Evolutionary conservation across 2,329 filamentous ascomycete genomes (phyloP).

Genomic region (Oidium heveae): DNA sequence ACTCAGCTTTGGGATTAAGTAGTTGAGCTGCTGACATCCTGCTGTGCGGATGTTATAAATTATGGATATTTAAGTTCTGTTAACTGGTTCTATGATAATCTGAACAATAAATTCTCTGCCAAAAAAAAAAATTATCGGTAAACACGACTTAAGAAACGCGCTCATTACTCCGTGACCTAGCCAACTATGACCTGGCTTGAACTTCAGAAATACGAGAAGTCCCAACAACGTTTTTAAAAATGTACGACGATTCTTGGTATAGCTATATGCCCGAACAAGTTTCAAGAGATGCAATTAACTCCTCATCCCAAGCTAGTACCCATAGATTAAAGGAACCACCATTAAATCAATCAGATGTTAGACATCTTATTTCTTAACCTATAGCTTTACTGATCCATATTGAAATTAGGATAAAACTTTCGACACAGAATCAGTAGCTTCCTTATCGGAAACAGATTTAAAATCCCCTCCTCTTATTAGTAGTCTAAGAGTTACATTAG

Average conservation of each 20-base stretch:
- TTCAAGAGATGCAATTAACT: conserved; percentile 19
- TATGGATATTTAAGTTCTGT: too few relatives aligned
- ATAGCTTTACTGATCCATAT: too few relatives aligned
- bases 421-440: too few relatives aligned
- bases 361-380: conserved; percentile 6
- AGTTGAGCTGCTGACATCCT: conserved; percentile 91
- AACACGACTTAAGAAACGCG: too few relatives aligned
- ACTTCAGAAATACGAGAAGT: too few relatives aligned
- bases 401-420: too few relatives aligned
- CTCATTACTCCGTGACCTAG: neutral
- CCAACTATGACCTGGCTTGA: too few relatives aligned
- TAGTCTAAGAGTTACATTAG: conserved; percentile 30
- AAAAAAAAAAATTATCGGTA: too few relatives aligned
- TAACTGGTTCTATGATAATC: too few relatives aligned
- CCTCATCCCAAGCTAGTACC: conserved; percentile 20
- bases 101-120: too few relatives aligned
- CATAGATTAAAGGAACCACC: conserved; percentile 46
- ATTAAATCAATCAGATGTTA: conserved; percentile 38
- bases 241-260: conserved; percentile 75
- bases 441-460: too few relatives aligned
- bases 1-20: conserved; percentile 97
- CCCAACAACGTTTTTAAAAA: conserved; percentile 14
- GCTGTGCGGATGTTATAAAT: neutral
- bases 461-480: too few relatives aligned
- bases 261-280: conserved; percentile 39